phyloP scores from a whole-genome alignment of 495 filamentous ascomycete genomes.

The Platismatia glauca region DNA sequence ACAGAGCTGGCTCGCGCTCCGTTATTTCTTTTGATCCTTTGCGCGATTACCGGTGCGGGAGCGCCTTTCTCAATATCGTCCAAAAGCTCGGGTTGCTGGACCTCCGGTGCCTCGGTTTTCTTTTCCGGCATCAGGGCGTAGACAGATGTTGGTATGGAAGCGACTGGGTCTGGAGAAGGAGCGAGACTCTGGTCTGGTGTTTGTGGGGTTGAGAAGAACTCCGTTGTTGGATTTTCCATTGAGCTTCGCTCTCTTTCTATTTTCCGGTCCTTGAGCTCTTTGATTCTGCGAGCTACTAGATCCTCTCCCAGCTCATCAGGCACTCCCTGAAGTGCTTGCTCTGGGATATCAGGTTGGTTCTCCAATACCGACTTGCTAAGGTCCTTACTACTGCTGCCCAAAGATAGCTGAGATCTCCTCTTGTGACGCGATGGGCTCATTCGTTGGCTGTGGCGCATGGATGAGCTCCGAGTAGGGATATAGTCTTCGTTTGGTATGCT shows the following conservation, averaged over 20 bases:
- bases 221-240: constrained; percentile 8
- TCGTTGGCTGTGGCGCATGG: constrained; percentile 19
- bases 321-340: constrained; percentile 13
- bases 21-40: constrained; percentile 43
- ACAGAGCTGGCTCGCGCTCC: constrained; percentile 28
- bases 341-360: constrained; percentile 27
- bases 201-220: constrained; percentile 1
- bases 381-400: background rate
- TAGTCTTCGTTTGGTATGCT: constrained; percentile 21
- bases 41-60: constrained; percentile 57
- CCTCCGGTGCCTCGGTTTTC: background rate
- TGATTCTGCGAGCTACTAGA: constrained; percentile 41
- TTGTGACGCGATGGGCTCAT: constrained; percentile 9
- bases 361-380: constrained; percentile 24
- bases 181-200: constrained; percentile 11
- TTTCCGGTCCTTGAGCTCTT: constrained; percentile 45
- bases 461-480: constrained; percentile 18
- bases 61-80: constrained; percentile 49
- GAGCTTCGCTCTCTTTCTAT: constrained; percentile 21
- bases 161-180: constrained; percentile 8
- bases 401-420: constrained; percentile 8
- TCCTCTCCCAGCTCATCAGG: constrained; percentile 22
- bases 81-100: background rate
- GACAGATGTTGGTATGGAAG: background rate
- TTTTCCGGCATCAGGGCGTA: background rate